Conservation (phyloP, 164 flowering plant genomes). For the Magnolia sinica region DNA sequence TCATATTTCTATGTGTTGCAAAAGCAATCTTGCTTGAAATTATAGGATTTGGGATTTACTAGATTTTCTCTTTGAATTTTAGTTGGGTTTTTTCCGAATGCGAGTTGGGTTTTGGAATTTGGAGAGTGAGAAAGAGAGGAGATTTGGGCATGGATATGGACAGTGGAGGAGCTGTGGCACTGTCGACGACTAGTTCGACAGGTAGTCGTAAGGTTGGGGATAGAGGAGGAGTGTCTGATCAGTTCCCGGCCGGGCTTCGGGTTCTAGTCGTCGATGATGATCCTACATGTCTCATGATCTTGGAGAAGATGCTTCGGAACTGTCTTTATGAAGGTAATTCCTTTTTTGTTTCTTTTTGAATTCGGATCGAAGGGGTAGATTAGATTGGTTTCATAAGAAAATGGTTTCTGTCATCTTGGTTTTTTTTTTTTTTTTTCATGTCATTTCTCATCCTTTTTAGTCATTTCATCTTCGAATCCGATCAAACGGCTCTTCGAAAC, state of each 20-base stretch:
- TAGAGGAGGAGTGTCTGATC: slow-evolving; percentile 6
- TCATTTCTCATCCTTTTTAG: neutral
- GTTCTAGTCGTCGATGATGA: slow-evolving; percentile 40
- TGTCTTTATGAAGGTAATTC: slow-evolving; percentile 28
- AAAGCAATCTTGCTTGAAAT: neutral
- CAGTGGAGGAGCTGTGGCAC: neutral
- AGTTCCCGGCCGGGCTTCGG: slow-evolving; percentile 21
- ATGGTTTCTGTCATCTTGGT: neutral
- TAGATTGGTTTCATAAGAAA: too few species aligned
- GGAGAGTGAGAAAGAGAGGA: neutral
- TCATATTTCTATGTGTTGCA: neutral
- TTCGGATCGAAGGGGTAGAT: neutral
- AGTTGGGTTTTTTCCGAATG: neutral
- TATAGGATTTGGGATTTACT: neutral
- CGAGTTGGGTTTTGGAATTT: neutral
- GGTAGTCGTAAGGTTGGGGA: slow-evolving; percentile 13
- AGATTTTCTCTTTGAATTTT: neutral
- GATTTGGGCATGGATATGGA: neutral
- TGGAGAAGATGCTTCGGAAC: slow-evolving; percentile 25
- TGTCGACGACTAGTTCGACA: neutral
- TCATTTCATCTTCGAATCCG: neutral
- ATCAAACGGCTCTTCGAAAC: neutral
- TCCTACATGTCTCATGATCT: slow-evolving; percentile 19
- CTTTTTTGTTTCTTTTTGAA: neutral
- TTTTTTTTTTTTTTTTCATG: neutral